phyloP scores from a whole-genome alignment of 2,329 filamentous ascomycete genomes.

The Lizonia empirigonia region DNA sequence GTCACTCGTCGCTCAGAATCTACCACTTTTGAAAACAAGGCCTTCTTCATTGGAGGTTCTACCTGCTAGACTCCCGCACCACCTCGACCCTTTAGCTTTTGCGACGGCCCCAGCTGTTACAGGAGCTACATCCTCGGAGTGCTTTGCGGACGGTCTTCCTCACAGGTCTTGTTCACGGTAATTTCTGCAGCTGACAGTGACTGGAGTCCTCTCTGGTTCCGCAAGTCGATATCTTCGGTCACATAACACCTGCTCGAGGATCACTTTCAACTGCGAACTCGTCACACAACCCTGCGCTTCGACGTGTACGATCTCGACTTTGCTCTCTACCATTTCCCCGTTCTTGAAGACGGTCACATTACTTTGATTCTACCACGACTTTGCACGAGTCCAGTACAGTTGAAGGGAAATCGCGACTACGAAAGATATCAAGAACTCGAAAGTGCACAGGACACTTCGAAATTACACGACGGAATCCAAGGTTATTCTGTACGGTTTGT shows the following conservation, averaged over 20 bases:
- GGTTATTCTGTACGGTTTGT: constrained; percentile 46
- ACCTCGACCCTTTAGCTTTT: constrained; percentile 44
- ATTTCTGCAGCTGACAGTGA: constrained; percentile 53
- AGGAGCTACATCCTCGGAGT: constrained; percentile 46
- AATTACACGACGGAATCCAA: constrained; percentile 45
- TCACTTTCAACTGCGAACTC: constrained; percentile 36
- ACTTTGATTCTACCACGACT: constrained; percentile 23
- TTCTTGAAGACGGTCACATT: constrained; percentile 19
- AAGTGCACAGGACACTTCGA: constrained; percentile 28
- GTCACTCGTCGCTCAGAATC: constrained; percentile 52
- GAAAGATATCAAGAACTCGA: constrained; percentile 28
- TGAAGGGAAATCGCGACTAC: constrained; percentile 23
- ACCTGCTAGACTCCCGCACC: constrained; percentile 47
- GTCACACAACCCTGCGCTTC: constrained; percentile 36
- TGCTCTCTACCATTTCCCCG: constrained; percentile 22
- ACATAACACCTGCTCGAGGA: constrained; percentile 41
- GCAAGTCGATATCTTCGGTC: constrained; percentile 43
- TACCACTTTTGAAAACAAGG: constrained; percentile 48
- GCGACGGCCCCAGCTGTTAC: constrained; percentile 43
- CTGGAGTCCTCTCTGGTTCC: constrained; percentile 47
- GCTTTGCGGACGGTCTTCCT: constrained; percentile 46
- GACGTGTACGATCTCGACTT: constrained; percentile 25
- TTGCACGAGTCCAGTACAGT: constrained; percentile 19
- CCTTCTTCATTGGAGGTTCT: constrained; percentile 46
- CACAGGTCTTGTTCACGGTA: constrained; percentile 49